Conservation (phyloP, 306 rosid genomes). For the Vicia faba region DNA sequence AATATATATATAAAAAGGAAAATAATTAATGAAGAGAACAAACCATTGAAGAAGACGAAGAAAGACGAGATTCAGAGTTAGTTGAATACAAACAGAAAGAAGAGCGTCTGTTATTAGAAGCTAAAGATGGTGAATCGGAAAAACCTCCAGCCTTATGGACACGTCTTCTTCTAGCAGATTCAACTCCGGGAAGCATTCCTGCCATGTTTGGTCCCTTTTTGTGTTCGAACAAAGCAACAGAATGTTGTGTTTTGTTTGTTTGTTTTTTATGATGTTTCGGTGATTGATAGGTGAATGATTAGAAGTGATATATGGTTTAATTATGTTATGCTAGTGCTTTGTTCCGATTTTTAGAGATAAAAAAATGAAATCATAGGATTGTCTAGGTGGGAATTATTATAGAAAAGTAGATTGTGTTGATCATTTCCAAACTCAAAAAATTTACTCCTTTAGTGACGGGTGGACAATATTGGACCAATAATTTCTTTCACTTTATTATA, state of each 20-base stretch:
- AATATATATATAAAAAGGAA: neutral
- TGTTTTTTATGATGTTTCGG: conserved; percentile 10
- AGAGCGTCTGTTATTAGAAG: conserved; percentile 51
- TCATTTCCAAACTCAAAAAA: neutral
- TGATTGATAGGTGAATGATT: neutral
- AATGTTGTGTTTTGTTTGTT: neutral
- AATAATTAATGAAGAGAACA: conserved; percentile 31
- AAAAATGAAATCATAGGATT: neutral
- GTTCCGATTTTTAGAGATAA: neutral
- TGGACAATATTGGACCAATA: conserved; percentile 12
- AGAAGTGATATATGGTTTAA: neutral
- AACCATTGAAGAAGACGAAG: conserved; percentile 48
- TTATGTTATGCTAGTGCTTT: neutral
- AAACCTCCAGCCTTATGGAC: conserved; percentile 49
- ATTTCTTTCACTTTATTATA: no score
- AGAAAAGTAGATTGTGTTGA: neutral
- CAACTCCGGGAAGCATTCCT: conserved; percentile 91
- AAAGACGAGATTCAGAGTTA: conserved; percentile 54
- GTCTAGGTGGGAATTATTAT: neutral
- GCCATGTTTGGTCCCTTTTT: conserved; percentile 47
- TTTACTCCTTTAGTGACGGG: neutral
- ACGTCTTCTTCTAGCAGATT: conserved; percentile 76
- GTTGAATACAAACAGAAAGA: conserved; percentile 65
- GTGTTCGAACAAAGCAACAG: neutral
- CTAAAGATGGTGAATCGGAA: conserved; percentile 47